Percentiles rank a stretch among this genome's conserved stretches.
Evolutionary conservation across 2,329 filamentous ascomycete species (phyloP).

Genomic region (Epicoccum nigrum): DNA sequence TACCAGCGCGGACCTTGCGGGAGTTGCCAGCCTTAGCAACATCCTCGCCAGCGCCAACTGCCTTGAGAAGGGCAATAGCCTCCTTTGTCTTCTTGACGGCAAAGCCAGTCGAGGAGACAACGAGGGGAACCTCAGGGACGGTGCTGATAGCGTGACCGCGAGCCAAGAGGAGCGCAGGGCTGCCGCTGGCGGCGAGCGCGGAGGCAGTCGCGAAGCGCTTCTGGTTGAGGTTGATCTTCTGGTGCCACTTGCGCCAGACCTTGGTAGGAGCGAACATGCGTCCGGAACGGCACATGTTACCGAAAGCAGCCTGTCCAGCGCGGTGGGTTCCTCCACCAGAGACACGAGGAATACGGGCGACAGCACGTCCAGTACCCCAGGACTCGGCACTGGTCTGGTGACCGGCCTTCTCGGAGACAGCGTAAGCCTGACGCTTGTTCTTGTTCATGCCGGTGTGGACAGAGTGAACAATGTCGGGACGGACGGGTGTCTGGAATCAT

Average conservation of each 20-base stretch:
- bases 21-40: conserved; percentile 95
- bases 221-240: conserved; percentile 99
- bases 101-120: conserved; percentile 90
- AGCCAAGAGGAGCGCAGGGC: conserved; percentile 91
- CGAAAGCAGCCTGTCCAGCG: conserved; percentile 99
- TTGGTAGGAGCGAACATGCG: conserved; percentile 99
- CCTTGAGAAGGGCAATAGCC: conserved; percentile 85
- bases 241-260: conserved; percentile 99
- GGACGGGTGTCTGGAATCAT: conserved; percentile 73
- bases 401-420: conserved; percentile 97
- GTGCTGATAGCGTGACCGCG: conserved; percentile 94
- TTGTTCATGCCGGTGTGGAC: conserved; percentile 99
- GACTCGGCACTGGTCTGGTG: conserved; percentile 99
- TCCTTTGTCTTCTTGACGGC: conserved; percentile 86
- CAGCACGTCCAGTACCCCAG: conserved; percentile 97
- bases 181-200: conserved; percentile 94
- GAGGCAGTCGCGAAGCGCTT: conserved; percentile 99
- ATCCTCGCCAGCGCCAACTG: conserved; percentile 87
- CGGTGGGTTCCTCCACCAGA: conserved; percentile 99
- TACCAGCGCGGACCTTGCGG: conserved; percentile 96
- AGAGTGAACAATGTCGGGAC: conserved; percentile 98
- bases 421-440: conserved; percentile 99
- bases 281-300: conserved; percentile 99
- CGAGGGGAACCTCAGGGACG: conserved; percentile 95
- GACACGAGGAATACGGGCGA: conserved; percentile 99